Percentiles rank a stretch among this genome's conserved stretches.
Evolutionary conservation across 2,329 filamentous ascomycete genomes (phyloP).

Genomic region (Colletotrichum sp.): DNA sequence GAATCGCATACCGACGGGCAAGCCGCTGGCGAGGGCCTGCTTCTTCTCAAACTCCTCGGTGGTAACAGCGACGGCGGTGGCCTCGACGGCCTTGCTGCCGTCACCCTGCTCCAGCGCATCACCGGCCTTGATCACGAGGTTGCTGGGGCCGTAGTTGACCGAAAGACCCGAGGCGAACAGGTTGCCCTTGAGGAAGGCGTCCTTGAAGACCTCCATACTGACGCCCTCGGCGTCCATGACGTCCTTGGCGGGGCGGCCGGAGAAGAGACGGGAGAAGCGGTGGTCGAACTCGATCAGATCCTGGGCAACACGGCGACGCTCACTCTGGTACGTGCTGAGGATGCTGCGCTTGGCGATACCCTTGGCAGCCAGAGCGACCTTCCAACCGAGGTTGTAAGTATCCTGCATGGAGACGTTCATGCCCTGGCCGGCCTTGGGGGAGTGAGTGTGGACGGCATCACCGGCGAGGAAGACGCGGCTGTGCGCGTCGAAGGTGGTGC

Average conservation of each 20-base stretch:
- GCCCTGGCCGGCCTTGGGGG: conserved; percentile 70
- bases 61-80: conserved; percentile 36
- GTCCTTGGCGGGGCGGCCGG: conserved; percentile 61
- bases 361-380: conserved; percentile 52
- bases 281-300: conserved; percentile 65
- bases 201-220: conserved; percentile 67
- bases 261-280: conserved; percentile 61
- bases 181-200: conserved; percentile 64
- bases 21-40: conserved; percentile 43
- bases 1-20: conserved; percentile 62
- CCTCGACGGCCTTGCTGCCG: conserved; percentile 39
- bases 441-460: conserved; percentile 64
- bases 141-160: conserved; percentile 63
- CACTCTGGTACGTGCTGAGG: conserved; percentile 54
- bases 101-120: conserved; percentile 49
- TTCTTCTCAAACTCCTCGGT: conserved; percentile 3
- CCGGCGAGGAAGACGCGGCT: conserved; percentile 73
- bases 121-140: conserved; percentile 60
- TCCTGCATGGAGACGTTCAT: conserved; percentile 79
- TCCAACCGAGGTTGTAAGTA: conserved; percentile 63
- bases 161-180: conserved; percentile 56
- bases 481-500: conserved; percentile 57
- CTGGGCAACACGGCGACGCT: conserved; percentile 64
- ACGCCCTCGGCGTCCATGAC: conserved; percentile 65
- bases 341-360: conserved; percentile 47